These are phyloP conservation scores for Auriscalpium microsporum DNA, from an alignment of 768 basidiomycete genomes.

Conservation along the genomic window DNA sequence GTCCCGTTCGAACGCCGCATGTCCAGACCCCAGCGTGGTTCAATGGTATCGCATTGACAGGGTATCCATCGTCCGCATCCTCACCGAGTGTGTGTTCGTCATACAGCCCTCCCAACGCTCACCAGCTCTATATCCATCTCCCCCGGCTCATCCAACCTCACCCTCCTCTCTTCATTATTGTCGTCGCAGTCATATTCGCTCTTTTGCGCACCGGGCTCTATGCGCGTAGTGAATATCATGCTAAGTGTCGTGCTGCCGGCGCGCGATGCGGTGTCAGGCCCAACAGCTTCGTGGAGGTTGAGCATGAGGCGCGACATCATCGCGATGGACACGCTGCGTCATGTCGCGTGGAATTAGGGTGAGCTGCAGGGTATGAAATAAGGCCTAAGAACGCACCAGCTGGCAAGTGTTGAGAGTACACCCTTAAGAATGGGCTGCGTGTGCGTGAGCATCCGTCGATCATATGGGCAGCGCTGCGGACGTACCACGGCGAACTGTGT, in stretches of 20 bases:
- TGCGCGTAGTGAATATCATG: background rate
- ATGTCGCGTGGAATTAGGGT: background rate
- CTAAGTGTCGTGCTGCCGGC: background rate
- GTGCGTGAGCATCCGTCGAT: constrained; percentile 18
- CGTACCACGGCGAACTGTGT: constrained; percentile 18
- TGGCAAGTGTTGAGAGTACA: constrained; percentile 41
- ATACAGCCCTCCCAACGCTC: background rate
- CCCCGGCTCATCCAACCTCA: background rate
- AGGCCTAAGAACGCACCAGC: constrained; percentile 27
- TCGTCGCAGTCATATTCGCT: background rate
- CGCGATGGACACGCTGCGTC: constrained; percentile 36
- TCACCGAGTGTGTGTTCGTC: background rate
- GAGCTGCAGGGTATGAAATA: background rate
- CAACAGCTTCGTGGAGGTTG: constrained; percentile 39
- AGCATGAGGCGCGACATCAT: constrained; percentile 51
- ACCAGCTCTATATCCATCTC: background rate
- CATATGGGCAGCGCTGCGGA: background rate
- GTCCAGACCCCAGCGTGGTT: too few species aligned
- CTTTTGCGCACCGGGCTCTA: background rate
- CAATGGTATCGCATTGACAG: too few species aligned
- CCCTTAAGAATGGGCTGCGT: constrained; percentile 37
- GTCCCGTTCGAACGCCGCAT: too few species aligned
- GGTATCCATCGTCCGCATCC: background rate
- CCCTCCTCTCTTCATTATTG: background rate
- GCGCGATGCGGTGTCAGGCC: background rate